These are phyloP conservation scores for Herpetospermum pedunculosum DNA, from an alignment of 306 rosid genomes.

Conservation along the genomic window DNA sequence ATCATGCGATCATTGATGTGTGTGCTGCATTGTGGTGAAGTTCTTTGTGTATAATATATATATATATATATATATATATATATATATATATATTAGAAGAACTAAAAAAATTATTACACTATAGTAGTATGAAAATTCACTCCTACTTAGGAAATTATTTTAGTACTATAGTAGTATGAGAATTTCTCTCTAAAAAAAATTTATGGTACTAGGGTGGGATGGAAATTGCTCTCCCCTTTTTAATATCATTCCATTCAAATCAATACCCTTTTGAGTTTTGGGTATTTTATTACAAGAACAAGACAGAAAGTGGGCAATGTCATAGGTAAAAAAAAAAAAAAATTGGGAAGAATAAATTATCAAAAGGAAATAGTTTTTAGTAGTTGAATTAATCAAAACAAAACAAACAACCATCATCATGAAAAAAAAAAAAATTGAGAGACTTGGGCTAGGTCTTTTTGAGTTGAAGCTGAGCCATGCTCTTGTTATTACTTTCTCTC, in stretches of 20 bases:
- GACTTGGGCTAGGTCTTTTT: constrained; percentile 1
- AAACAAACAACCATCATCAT: background rate
- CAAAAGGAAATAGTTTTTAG: background rate
- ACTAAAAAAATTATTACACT: too few species aligned
- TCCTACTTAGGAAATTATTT: too few species aligned
- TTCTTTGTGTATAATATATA: too few species aligned
- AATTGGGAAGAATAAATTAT: background rate
- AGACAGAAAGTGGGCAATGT: constrained; percentile 39
- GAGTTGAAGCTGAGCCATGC: constrained; percentile 16
- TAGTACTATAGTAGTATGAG: too few species aligned
- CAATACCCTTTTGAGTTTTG: constrained; percentile 40
- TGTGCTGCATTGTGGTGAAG: too few species aligned
- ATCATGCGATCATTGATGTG: too few species aligned
- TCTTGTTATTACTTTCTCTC: constrained; percentile 22
- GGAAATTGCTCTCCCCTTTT: background rate
- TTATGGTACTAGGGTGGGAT: too few species aligned
- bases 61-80: too few species aligned
- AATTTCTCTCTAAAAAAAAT: too few species aligned
- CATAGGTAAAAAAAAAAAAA: background rate
- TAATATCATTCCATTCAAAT: constrained; percentile 20
- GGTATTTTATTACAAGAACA: constrained; percentile 49
- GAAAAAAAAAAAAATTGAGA: background rate
- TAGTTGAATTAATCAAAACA: background rate
- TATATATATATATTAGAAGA: too few species aligned
- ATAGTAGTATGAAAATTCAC: too few species aligned